Percentiles rank a stretch among this genome's conserved stretches.
Conservation (phyloP, 2,329 filamentous ascomycete genomes). For the Fusarium agapanthi region DNA sequence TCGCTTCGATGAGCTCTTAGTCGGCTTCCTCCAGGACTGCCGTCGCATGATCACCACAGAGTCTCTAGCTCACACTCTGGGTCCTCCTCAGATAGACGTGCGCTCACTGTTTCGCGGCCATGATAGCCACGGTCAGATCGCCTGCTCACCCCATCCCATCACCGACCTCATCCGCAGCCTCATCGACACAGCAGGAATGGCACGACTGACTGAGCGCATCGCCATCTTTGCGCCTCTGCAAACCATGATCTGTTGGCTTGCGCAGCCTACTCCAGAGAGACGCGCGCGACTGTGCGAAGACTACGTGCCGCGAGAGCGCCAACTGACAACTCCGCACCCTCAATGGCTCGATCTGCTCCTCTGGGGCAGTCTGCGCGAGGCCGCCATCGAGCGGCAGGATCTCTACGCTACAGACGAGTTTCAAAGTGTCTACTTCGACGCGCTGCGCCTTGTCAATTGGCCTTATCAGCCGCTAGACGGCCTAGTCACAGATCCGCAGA, state of each 20-base stretch:
- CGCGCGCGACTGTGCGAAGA: constrained; percentile 34
- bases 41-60: constrained; percentile 44
- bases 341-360: constrained; percentile 48
- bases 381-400: constrained; percentile 47
- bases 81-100: constrained; percentile 47
- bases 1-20: constrained; percentile 48
- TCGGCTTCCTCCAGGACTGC: constrained; percentile 49
- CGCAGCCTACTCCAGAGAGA: constrained; percentile 45
- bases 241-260: constrained; percentile 43
- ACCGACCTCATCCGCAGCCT: constrained; percentile 44
- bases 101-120: constrained; percentile 46
- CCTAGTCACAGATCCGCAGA: constrained; percentile 30
- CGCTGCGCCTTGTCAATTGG: constrained; percentile 49
- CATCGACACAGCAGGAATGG: constrained; percentile 42
- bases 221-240: constrained; percentile 46
- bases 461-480: constrained; percentile 34
- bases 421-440: constrained; percentile 45
- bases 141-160: constrained; percentile 43
- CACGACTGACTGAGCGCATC: constrained; percentile 45
- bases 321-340: constrained; percentile 41
- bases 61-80: constrained; percentile 43
- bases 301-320: constrained; percentile 41
- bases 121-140: constrained; percentile 28
- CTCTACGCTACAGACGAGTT: constrained; percentile 51
- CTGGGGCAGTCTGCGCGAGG: constrained; percentile 48